Percentiles rank a stretch among this genome's conserved stretches.
These are phyloP conservation scores for Emmonsiellopsis sp. DNA, from an alignment of 2,329 filamentous ascomycete species.

Conservation along the genomic window DNA sequence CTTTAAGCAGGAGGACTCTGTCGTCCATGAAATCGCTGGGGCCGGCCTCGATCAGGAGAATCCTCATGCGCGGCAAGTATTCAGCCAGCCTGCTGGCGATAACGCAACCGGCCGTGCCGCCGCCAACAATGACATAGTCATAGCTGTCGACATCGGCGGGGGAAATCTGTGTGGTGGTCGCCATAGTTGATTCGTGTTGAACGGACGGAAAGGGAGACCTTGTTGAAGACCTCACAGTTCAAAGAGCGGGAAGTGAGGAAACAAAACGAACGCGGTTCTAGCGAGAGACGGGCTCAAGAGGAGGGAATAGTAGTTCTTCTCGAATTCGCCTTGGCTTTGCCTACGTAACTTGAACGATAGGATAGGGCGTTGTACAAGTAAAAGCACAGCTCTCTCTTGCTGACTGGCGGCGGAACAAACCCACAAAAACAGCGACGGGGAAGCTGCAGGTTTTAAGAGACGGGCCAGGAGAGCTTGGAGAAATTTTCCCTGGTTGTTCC, in stretches of 20 bases:
- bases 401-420: no score
- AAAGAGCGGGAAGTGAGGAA: background rate
- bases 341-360: no score
- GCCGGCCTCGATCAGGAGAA: slow-evolving; percentile 78
- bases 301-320: background rate
- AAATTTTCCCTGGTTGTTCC: no score
- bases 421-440: no score
- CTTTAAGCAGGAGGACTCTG: slow-evolving; percentile 72
- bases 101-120: slow-evolving; percentile 79
- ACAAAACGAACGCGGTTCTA: background rate
- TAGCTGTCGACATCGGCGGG: slow-evolving; percentile 56
- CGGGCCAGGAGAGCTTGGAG: no score
- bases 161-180: slow-evolving; percentile 58
- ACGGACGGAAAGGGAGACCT: slow-evolving; percentile 1
- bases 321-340: background rate
- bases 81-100: slow-evolving; percentile 69
- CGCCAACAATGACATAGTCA: slow-evolving; percentile 79
- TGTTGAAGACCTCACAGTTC: slow-evolving; percentile 4
- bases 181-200: slow-evolving; percentile 4
- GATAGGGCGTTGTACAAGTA: no score
- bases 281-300: background rate
- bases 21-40: slow-evolving; percentile 85
- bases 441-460: no score
- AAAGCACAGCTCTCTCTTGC: no score
- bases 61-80: slow-evolving; percentile 71